Evolutionary conservation across 176 grass and related monocot species (phyloP).

Genomic region (Hordeum vulgare): DNA sequence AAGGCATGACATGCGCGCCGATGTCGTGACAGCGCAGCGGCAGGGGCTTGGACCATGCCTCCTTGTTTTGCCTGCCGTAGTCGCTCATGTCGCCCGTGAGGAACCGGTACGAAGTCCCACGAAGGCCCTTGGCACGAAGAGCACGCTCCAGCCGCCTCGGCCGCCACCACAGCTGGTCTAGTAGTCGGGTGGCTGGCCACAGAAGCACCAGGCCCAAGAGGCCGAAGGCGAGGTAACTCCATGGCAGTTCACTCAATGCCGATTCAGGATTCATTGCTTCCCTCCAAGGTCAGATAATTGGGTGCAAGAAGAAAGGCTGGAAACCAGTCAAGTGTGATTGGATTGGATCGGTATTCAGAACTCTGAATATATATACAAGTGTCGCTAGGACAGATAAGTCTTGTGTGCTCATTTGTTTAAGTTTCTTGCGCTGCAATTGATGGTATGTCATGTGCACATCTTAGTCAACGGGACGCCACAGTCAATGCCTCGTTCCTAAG

Average conservation of each 20-base stretch:
- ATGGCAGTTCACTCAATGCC: background rate
- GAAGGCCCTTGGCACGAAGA: constrained; percentile 33
- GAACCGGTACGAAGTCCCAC: constrained; percentile 34
- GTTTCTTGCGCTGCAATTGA: background rate
- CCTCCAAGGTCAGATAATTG: too few relatives aligned
- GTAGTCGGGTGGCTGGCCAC: background rate
- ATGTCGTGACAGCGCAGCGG: constrained; percentile 40
- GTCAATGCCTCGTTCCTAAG: background rate
- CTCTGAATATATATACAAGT: background rate
- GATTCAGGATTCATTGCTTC: background rate
- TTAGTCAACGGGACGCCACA: background rate
- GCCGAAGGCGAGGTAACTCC: background rate
- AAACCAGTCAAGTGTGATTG: background rate
- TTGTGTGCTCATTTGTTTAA: background rate
- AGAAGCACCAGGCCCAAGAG: constrained; percentile 6
- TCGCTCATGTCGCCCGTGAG: constrained; percentile 37
- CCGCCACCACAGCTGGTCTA: constrained; percentile 40
- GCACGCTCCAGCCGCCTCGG: constrained; percentile 37
- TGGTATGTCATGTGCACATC: background rate
- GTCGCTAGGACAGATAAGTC: background rate
- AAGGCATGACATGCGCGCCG: constrained; percentile 5
- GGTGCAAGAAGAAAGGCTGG: background rate
- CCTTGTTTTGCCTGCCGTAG: constrained; percentile 11
- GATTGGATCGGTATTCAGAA: background rate
- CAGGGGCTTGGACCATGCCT: constrained; percentile 26